A percentile compares a stretch with the other conserved stretches of the same genome.
Evolutionary conservation across 2,329 filamentous ascomycete genomes (phyloP).

Genomic region (Pseudogymnoascus sp.): DNA sequence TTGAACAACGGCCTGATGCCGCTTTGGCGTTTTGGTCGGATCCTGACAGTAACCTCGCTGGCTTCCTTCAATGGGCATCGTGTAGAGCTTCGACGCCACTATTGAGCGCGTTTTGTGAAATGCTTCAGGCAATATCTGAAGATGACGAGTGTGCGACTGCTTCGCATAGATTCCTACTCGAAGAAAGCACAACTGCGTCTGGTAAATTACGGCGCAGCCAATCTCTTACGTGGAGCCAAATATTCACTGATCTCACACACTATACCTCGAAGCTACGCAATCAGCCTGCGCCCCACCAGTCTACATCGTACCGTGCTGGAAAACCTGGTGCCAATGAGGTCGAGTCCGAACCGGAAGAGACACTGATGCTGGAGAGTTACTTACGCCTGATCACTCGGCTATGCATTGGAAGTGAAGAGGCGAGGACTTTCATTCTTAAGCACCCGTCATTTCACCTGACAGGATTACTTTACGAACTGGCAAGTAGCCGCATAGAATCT

Average conservation of each 20-base stretch:
- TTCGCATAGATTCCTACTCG: conserved; percentile 81
- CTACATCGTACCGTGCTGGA: conserved; percentile 46
- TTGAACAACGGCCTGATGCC: conserved; percentile 75
- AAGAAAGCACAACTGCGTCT: conserved; percentile 67
- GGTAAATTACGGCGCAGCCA: conserved; percentile 75
- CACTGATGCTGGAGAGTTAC: conserved; percentile 95
- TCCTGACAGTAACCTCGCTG: conserved; percentile 83
- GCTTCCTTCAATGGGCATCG: conserved; percentile 96
- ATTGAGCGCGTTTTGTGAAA: conserved; percentile 92
- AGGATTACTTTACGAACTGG: conserved; percentile 68
- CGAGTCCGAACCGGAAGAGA: conserved; percentile 80
- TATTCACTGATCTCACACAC: conserved; percentile 81
- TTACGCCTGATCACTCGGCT: conserved; percentile 80
- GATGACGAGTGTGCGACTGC: conserved; percentile 75
- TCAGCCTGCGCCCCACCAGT: conserved; percentile 51
- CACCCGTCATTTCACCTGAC: conserved; percentile 59
- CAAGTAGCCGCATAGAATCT: conserved; percentile 66
- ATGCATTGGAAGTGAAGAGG: conserved; percentile 61
- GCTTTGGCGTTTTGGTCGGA: conserved; percentile 88
- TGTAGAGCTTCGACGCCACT: conserved; percentile 90
- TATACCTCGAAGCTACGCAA: conserved; percentile 75
- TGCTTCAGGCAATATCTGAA: conserved; percentile 80
- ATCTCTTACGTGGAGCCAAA: conserved; percentile 86
- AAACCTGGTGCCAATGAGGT: conserved; percentile 59
- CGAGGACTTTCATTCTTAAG: conserved; percentile 66